These are phyloP conservation scores for Scutellaria barbata DNA, from an alignment of 257 asterid genomes.

Conservation along the genomic window DNA sequence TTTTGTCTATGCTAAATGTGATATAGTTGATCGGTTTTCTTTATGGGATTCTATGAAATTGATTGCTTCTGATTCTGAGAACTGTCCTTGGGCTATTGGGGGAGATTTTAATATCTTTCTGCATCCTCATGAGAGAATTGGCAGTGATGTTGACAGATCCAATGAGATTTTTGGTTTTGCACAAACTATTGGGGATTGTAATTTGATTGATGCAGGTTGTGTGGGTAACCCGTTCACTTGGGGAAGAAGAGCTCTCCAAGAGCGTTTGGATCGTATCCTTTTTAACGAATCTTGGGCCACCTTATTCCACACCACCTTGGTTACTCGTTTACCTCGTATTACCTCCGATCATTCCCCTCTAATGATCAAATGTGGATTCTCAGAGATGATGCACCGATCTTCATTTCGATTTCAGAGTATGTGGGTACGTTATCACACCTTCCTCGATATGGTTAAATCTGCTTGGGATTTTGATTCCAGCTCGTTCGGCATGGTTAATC, in stretches of 20 bases:
- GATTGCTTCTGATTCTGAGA: no score
- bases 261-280: neutral
- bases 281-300: neutral
- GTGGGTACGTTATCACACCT: neutral
- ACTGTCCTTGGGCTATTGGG: neutral
- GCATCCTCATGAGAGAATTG: neutral
- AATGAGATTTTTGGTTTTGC: neutral
- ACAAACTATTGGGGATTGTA: neutral
- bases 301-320: neutral
- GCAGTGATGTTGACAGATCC: neutral
- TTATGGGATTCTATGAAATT: no score
- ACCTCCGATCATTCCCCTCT: neutral
- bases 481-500: neutral
- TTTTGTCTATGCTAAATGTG: no score
- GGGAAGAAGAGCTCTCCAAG: neutral
- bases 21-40: no score
- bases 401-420: neutral
- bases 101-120: neutral
- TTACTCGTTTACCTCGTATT: neutral
- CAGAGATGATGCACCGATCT: neutral
- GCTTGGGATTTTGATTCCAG: neutral
- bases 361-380: neutral
- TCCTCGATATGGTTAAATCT: neutral
- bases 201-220: neutral
- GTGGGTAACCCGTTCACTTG: neutral